Base-by-base conservation (phyloP, 495 filamentous ascomycete genomes). In the Extremus antarcticus region DNA sequence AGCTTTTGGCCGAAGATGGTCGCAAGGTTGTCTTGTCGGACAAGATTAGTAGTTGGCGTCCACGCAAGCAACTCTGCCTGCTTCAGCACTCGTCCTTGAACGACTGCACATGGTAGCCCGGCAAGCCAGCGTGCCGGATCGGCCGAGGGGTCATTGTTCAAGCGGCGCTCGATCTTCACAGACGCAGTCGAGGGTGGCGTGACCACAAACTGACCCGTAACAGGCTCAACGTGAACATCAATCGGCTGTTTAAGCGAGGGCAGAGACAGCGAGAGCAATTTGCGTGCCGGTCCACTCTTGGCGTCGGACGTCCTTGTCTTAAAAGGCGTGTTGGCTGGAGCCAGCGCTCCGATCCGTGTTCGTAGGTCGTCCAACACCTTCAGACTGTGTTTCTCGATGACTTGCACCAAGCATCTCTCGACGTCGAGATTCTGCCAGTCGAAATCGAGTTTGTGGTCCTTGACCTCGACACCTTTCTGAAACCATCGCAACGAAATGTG, bases 401-500 rank as follows among this genome's bases (percentile, higher is more conserved):
- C 80, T 40, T 77, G 74, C 58, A 83, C 82, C 45, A 97, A 65
- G 20, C 94, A 77, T 16, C 66, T 58, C 62, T 94, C 86, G 57
- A 87, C 76, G 0, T 85, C 90, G 17, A 96, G 76, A 4, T 74
- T 71, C 23, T 75, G 73, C 25, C 76, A 66, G 65, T 94, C 75
- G 40, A 95, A 75, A 0, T 76, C 65, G 8, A 96, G 76, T 22
- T 78, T 68, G 24, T 72, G 67, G 55, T 84, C 81, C 55, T 78
- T 76, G 43, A 88, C 78, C 63, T 91, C 85, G 49, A 83, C 79
- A 17, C 81, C 80, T 58, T 88, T 82, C 40, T 89, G 80, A 64
- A 95, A 88, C 92, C 92, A 97, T 53, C 88, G 80, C 41, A 92
- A 65, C 17, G 71, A 77, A 24, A 97, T 66, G 24, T 64, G 65